A percentile compares a stretch with the other conserved stretches of the same genome.
Conservation (phyloP, 495 filamentous ascomycete species). For the Neurospora sp. region DNA sequence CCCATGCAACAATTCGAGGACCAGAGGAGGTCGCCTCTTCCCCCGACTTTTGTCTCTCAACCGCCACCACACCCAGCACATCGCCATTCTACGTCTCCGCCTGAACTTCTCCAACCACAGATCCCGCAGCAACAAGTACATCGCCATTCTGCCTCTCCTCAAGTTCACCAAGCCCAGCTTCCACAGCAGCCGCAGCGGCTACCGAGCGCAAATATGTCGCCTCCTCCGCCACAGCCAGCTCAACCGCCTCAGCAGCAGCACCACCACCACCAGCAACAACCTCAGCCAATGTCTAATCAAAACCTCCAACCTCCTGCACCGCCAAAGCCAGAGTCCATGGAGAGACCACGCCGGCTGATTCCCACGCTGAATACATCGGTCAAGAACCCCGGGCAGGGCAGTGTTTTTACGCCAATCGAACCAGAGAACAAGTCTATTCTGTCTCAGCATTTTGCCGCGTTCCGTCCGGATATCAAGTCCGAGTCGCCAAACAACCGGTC, state of each 20-base stretch:
- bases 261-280: conserved; percentile 21
- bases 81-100: conserved; percentile 22
- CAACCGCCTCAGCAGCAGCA: conserved; percentile 17
- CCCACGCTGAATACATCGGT: conserved; percentile 40
- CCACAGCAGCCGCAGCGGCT: conserved; percentile 25
- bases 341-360: conserved; percentile 21
- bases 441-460: conserved; percentile 67
- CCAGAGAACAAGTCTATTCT: conserved; percentile 74
- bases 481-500: conserved; percentile 39
- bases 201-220: conserved; percentile 21
- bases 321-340: conserved; percentile 33
- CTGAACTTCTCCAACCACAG: conserved; percentile 32
- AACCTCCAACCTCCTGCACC: conserved; percentile 30
- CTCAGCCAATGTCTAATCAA: conserved; percentile 12
- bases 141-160: conserved; percentile 35
- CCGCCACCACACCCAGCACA: conserved; percentile 9
- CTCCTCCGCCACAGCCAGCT: conserved; percentile 22
- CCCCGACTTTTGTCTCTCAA: conserved; percentile 46
- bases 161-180: conserved; percentile 25
- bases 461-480: conserved; percentile 36
- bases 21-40: conserved; percentile 50
- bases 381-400: conserved; percentile 69
- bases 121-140: conserved; percentile 42
- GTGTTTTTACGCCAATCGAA: conserved; percentile 95
- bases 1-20: conserved; percentile 58